A percentile compares a stretch with the other conserved stretches of the same genome.
phyloP scores from a whole-genome alignment of 495 filamentous ascomycete genomes.

The Pseudoneurospora amorphoporcata region DNA sequence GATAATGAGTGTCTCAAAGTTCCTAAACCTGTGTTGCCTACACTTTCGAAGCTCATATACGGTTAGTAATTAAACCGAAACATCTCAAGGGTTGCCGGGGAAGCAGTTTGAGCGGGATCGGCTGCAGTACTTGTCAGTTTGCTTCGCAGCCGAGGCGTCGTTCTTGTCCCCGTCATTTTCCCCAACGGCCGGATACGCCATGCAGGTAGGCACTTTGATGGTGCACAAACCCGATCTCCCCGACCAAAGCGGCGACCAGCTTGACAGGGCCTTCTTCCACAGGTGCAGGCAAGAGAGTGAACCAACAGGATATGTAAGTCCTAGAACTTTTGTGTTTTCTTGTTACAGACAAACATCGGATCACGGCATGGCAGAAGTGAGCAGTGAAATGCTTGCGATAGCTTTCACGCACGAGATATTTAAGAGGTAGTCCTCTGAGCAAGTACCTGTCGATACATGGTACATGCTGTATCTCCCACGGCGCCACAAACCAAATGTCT shows the following conservation, averaged over 20 bases:
- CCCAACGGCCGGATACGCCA: background rate
- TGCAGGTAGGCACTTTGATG: background rate
- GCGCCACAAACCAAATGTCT: conserved; percentile 11
- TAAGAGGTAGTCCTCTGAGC: background rate
- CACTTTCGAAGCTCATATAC: background rate
- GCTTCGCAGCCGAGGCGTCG: background rate
- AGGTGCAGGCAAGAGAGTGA: background rate
- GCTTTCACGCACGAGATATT: background rate
- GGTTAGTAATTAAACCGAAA: conserved; percentile 15
- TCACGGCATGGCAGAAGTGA: background rate
- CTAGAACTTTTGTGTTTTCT: background rate
- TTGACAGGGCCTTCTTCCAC: background rate
- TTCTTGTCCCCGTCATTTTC: background rate
- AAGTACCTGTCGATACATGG: background rate
- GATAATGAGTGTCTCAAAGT: conserved; percentile 12
- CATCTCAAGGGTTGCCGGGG: background rate
- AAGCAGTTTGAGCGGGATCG: background rate
- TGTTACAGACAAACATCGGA: background rate
- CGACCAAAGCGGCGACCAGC: background rate
- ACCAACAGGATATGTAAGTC: background rate
- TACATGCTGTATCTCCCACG: background rate
- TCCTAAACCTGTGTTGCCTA: background rate
- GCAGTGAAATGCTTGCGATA: background rate
- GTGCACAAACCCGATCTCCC: background rate
- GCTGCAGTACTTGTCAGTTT: background rate